Conservation (phyloP, 805 yeast species). For the Lachancea waltii region DNA sequence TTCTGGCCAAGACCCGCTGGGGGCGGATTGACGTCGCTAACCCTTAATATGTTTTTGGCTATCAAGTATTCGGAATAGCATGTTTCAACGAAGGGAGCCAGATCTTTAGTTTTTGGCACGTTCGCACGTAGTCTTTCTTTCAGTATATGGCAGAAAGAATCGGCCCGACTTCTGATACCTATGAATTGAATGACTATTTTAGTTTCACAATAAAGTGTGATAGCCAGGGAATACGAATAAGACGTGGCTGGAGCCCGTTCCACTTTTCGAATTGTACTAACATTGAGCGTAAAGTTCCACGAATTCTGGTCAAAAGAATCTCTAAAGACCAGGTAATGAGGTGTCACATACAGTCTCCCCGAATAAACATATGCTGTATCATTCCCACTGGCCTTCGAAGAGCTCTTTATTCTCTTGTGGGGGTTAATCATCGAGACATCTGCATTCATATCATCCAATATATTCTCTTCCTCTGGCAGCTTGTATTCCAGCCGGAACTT, state of each 20-base stretch:
- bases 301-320: conserved; percentile 63
- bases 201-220: conserved; percentile 61
- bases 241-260: conserved; percentile 76
- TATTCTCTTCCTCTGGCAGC: conserved; percentile 64
- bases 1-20: conserved; percentile 80
- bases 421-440: conserved; percentile 42
- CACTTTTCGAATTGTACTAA: conserved; percentile 75
- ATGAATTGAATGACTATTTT: conserved; percentile 63
- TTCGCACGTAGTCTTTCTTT: conserved; percentile 58
- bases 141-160: conserved; percentile 65
- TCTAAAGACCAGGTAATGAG: conserved; percentile 67
- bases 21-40: conserved; percentile 47
- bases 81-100: conserved; percentile 59
- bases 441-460: conserved; percentile 60
- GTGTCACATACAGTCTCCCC: conserved; percentile 67
- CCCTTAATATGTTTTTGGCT: conserved; percentile 38
- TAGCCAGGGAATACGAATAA: conserved; percentile 70
- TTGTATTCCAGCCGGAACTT: conserved; percentile 57
- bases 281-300: conserved; percentile 63
- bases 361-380: conserved; percentile 37
- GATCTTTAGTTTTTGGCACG: conserved; percentile 50
- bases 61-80: conserved; percentile 84
- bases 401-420: conserved; percentile 13
- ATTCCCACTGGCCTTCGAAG: not conserved
- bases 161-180: conserved; percentile 74